Percentiles rank a stretch among this genome's conserved stretches.
These are phyloP conservation scores for Arthrobotrys conoides DNA, from an alignment of 2,329 filamentous ascomycete species.

Conservation along the genomic window DNA sequence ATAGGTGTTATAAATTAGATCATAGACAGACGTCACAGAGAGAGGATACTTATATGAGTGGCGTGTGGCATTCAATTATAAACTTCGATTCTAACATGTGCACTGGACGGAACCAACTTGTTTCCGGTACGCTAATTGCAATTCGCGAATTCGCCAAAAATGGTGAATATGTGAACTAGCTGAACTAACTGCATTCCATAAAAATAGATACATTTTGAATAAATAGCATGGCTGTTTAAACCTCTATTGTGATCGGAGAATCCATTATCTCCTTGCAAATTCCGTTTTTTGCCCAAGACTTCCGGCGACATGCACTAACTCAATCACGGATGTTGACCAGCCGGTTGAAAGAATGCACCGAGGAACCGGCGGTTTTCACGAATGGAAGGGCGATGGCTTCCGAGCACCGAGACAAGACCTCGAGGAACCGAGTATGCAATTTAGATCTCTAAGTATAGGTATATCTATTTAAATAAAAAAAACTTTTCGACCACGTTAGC, in stretches of 20 bases:
- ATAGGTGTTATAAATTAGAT: no score
- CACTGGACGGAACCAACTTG: slow-evolving; percentile 1
- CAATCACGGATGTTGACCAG: slow-evolving; percentile 5
- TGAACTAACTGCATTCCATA: slow-evolving; percentile 7
- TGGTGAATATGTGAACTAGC: background rate
- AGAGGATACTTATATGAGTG: no score
- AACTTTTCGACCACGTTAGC: background rate
- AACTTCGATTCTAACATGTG: slow-evolving; percentile 11
- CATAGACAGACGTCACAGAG: no score
- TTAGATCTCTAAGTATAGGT: background rate
- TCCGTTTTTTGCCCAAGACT: slow-evolving; percentile 12
- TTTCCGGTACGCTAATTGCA: slow-evolving; percentile 19
- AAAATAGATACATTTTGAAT: slow-evolving; percentile 4
- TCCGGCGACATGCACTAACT: background rate
- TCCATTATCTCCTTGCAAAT: background rate
- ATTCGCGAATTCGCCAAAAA: slow-evolving; percentile 5
- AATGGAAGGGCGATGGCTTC: background rate
- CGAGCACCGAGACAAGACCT: background rate
- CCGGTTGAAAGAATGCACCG: background rate
- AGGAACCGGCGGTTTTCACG: slow-evolving; percentile 21
- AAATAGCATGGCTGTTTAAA: background rate
- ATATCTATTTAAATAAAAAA: background rate
- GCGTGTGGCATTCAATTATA: background rate
- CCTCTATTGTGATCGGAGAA: slow-evolving; percentile 1
- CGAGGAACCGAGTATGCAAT: background rate